Conservation (phyloP, 2,329 filamentous ascomycete genomes). For the Cadophora malorum region DNA sequence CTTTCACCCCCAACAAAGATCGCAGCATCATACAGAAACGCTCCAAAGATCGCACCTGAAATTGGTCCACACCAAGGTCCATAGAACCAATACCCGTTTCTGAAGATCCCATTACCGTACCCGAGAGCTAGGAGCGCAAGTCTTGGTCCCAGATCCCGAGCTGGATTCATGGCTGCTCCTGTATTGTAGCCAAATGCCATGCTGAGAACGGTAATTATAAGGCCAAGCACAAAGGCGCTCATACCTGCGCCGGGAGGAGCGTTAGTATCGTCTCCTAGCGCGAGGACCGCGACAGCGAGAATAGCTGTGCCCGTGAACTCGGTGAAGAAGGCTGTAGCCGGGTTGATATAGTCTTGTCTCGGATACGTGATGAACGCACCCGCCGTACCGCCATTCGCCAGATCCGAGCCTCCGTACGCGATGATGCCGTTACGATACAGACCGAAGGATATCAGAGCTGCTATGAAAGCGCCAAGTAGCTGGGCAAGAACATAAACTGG, state of each 20-base stretch:
- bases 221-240: constrained; percentile 56
- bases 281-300: constrained; percentile 51
- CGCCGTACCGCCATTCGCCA: constrained; percentile 44
- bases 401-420: constrained; percentile 34
- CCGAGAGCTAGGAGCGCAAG: constrained; percentile 53
- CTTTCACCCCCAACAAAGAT: constrained; percentile 58
- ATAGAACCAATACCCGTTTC: constrained; percentile 50
- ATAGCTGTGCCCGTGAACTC: constrained; percentile 54
- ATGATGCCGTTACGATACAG: constrained; percentile 50
- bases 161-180: constrained; percentile 55
- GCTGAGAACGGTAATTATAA: constrained; percentile 48
- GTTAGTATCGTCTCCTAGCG: constrained; percentile 54
- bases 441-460: constrained; percentile 53
- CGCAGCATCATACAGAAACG: constrained; percentile 57
- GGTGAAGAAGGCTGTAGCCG: constrained; percentile 52
- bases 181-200: constrained; percentile 55
- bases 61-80: constrained; percentile 50
- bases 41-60: constrained; percentile 51
- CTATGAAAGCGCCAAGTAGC: constrained; percentile 58
- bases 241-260: constrained; percentile 57
- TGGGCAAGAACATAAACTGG: constrained; percentile 58
- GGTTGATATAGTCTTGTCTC: constrained; percentile 48
- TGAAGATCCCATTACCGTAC: constrained; percentile 51
- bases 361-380: constrained; percentile 54
- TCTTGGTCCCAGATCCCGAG: constrained; percentile 57